Conservation (phyloP, 2,329 filamentous ascomycete species). For the Hirsutella thompsonii region DNA sequence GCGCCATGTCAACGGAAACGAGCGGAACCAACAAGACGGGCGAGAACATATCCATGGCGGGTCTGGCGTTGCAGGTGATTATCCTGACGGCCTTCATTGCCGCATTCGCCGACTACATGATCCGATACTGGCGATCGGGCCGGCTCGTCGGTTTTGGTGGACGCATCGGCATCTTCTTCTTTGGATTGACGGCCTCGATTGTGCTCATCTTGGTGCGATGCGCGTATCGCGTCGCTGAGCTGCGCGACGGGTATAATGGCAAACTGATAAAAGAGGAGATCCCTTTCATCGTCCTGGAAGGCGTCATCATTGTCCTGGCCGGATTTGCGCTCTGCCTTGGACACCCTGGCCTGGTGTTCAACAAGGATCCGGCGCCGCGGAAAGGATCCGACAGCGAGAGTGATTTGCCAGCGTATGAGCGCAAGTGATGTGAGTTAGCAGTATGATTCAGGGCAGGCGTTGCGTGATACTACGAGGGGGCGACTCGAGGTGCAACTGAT, state of each 20-base stretch:
- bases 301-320: conserved; percentile 24
- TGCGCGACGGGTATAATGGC: conserved; percentile 49
- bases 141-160: conserved; percentile 11
- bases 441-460: too few relatives aligned
- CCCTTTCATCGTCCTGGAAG: conserved; percentile 41
- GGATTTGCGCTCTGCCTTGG: conserved; percentile 23
- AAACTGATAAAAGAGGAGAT: conserved; percentile 37
- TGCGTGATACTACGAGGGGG: too few relatives aligned
- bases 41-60: conserved; percentile 29
- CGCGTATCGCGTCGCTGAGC: conserved; percentile 52
- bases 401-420: neutral
- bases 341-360: conserved; percentile 28
- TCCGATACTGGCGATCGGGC: conserved; percentile 24
- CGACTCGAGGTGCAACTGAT: too few relatives aligned
- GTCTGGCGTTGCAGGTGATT: conserved; percentile 45
- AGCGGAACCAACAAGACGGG: conserved; percentile 24
- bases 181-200: conserved; percentile 39
- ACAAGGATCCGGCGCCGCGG: conserved; percentile 6
- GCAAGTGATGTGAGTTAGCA: neutral
- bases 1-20: conserved; percentile 34
- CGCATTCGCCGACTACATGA: conserved; percentile 36
- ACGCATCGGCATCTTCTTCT: conserved; percentile 31
- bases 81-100: conserved; percentile 38
- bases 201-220: conserved; percentile 49
- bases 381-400: conserved; percentile 9